phyloP scores from a whole-genome alignment of 1,139 yeast species.

The Nakaseomyces delphensis region DNA sequence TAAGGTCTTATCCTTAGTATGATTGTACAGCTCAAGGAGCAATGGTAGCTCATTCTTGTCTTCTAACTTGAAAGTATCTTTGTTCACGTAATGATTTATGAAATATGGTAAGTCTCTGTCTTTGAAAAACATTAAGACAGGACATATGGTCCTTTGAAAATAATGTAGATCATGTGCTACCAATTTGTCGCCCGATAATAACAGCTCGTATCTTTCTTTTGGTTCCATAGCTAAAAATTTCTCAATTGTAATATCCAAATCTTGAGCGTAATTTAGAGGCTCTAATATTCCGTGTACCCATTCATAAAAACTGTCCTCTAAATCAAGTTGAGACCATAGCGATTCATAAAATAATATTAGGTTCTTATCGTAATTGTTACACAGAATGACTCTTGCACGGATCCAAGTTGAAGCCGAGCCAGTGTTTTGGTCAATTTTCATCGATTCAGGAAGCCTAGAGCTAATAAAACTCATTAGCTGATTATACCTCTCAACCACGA shows the following conservation, averaged over 20 bases:
- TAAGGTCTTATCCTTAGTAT: not conserved
- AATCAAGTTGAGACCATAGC: slow-evolving; percentile 1
- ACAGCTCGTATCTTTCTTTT: not conserved
- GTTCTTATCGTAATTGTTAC: slow-evolving; percentile 3
- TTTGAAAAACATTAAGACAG: not conserved
- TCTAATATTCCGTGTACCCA: slow-evolving; percentile 1
- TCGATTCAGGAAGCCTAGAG: slow-evolving; percentile 3
- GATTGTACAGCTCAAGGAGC: not conserved
- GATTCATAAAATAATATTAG: slow-evolving; percentile 1
- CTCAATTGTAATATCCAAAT: not conserved
- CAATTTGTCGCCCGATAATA: not conserved
- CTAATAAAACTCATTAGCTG: slow-evolving; percentile 15
- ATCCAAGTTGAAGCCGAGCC: not conserved
- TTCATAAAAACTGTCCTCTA: not conserved
- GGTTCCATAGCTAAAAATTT: not conserved
- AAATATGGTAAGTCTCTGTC: not conserved
- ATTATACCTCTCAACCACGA: slow-evolving; percentile 13
- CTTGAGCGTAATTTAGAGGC: not conserved
- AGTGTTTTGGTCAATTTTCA: not conserved
- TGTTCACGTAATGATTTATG: not conserved
- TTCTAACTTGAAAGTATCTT: not conserved
- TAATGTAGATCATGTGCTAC: not conserved
- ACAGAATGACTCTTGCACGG: slow-evolving; percentile 2
- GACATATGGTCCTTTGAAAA: not conserved
- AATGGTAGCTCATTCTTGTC: not conserved